Base-by-base conservation (phyloP, 345 rosid genomes). In the Ceriops zippeliana region DNA sequence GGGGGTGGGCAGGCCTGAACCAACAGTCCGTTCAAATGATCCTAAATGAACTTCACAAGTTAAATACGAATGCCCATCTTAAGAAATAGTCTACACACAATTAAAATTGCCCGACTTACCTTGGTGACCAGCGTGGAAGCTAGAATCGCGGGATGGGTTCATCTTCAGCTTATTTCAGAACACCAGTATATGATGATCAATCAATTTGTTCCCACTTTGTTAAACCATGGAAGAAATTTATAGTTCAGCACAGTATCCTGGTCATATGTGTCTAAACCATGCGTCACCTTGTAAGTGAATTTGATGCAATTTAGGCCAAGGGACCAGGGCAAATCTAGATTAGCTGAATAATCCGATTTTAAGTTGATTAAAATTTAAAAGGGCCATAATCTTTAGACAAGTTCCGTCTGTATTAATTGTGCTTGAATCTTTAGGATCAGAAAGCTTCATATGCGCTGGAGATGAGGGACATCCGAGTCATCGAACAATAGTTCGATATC, bases 101-200 rank as follows among this genome's bases (percentile, higher is more conserved):
- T 0, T 42, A 42, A 13, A 15, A 42, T 42, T 16, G 19, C 49
- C 49, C 0, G 15, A 13, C 11, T 58, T 49, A 74, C 83, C 70
- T 61, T 65, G 26, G 80, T 82, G 65, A 11, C 68, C 78, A 53
- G 72, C 81, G 35, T 76, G 83, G 76, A 53, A 73, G 63, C 73
- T 67, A 21, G 69, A 51, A 30, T 46, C 61, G 21, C 21, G 64
- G 37, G 71, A 63, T 58, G 66, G 66, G 59, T 61, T 58, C 74
- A 70, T 71, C 60, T 26, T 64, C 30, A 24, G 46, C 26, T 52
- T 35, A 8, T 62, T 38, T 38, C 6, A 5, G 28, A 47, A 38
- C 57, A 62, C 46, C 59, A 56, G 16, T 15, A 13, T 13, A 13
- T 3, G 49, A 42, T 13, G 49, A 42, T 42, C 17, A 42, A 42